Base-by-base conservation (phyloP, 2,329 filamentous ascomycete genomes). In the Sclerotinia glacialis region DNA sequence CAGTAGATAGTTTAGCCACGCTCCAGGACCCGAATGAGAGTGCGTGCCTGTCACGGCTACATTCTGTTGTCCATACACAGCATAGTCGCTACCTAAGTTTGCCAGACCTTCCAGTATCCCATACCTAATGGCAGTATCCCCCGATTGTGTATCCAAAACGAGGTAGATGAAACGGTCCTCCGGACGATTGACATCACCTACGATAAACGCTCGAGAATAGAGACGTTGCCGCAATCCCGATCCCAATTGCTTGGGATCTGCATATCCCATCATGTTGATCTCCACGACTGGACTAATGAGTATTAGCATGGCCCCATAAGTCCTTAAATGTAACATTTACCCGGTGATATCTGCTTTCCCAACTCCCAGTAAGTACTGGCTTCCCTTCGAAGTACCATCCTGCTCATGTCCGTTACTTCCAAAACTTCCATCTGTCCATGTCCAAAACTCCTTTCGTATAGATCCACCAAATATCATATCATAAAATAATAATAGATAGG, bases 1-100 rank as follows among this genome's bases (percentile, higher is more conserved):
- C 7, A 97, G 82, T 12, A 98, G 83, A 76, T 97, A 98, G 78
- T 98, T 98, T 76, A 96, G 83, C 92, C 93, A 98, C 7, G 90
- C 94, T 2, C 91, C 94, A 0, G 94, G 93, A 0, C 93, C 94
- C 31, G 93, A 89, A 79, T 98, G 94, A 34, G 91, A 95, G 77
- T 98, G 94, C 0, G 94, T 98, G 64, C 93, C 94, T 0, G 92
- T 96, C 28, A 98, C 85, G 44, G 94, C 94, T 46, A 97, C 80
- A 74, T 97, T 98, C 72, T 90, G 84, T 73, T 90, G 85, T 56
- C 83, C 86, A 78, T 97, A 98, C 37, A 89, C 79, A 1, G 85
- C 81, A 76, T 93, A 97, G 3, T 89, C 88, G 21, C 82, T 77
- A 0, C 93, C 94, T 9, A 96, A 79, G 0, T 80, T 81, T 49